Evolutionary conservation across 139 green algal species (phyloP).

Genomic region (Asterochloris erici): DNA sequence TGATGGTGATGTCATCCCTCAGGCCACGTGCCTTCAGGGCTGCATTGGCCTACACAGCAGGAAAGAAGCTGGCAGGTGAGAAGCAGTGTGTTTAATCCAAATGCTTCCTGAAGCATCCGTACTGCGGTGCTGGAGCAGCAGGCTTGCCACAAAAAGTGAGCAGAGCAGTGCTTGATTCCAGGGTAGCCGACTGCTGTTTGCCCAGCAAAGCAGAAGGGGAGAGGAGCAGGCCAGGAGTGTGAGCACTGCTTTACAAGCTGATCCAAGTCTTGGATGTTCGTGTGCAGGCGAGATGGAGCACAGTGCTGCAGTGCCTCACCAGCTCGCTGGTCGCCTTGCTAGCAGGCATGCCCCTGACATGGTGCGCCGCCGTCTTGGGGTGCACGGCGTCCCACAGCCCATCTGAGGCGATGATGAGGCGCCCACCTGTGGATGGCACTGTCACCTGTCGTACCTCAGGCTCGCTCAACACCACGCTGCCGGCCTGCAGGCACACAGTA

Average conservation of each 20-base stretch:
- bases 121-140: too few relatives aligned
- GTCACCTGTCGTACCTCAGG: conserved; percentile 69
- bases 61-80: background rate
- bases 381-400: conserved; percentile 86
- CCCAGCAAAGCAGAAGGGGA: too few relatives aligned
- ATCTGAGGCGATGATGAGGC: conserved; percentile 86
- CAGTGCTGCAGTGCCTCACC: conserved; percentile 14
- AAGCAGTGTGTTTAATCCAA: background rate
- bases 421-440: conserved; percentile 67
- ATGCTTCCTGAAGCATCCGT: too few relatives aligned
- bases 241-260: too few relatives aligned
- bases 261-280: too few relatives aligned
- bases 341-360: conserved; percentile 40
- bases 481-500: conserved; percentile 7
- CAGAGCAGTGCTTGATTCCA: too few relatives aligned
- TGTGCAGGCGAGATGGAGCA: too few relatives aligned
- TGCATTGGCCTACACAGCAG: conserved; percentile 21
- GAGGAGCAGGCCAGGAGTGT: too few relatives aligned
- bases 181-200: too few relatives aligned
- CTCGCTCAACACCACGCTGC: conserved; percentile 26
- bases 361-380: conserved; percentile 61
- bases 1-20: conserved; percentile 48
- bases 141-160: too few relatives aligned
- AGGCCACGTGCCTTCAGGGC: conserved; percentile 23
- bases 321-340: conserved; percentile 49